Percentiles rank a stretch among this genome's conserved stretches.
Conservation (phyloP, 805 yeast genomes). For the Wickerhamomyces hampshirensis region DNA sequence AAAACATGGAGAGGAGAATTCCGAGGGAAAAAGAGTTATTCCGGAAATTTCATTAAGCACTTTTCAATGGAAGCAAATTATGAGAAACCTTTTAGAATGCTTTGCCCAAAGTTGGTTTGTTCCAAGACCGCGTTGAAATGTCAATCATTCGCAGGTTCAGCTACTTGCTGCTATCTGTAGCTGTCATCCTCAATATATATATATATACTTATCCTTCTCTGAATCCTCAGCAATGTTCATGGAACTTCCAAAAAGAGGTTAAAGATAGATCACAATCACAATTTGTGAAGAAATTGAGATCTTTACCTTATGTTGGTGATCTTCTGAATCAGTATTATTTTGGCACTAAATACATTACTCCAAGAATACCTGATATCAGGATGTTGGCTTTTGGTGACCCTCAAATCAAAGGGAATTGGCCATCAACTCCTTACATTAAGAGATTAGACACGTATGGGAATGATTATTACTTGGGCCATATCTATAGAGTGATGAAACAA, state of each 20-base stretch:
- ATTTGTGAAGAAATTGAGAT: constrained; percentile 9
- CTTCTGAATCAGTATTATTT: constrained; percentile 26
- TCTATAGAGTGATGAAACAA: constrained; percentile 58
- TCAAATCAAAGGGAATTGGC: constrained; percentile 89
- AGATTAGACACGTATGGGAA: constrained; percentile 84
- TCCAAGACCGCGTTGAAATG: no score
- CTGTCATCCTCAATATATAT: constrained; percentile 53
- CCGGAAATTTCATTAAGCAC: no score
- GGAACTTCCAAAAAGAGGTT: constrained; percentile 37
- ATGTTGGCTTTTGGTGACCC: constrained; percentile 93
- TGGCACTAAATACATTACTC: constrained; percentile 10
- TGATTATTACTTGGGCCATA: constrained; percentile 84
- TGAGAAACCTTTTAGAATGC: no score
- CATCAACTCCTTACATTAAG: constrained; percentile 62
- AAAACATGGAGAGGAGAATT: no score
- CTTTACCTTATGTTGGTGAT: constrained; percentile 20
- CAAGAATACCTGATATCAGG: constrained; percentile 40
- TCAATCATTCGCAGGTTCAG: constrained; percentile 22
- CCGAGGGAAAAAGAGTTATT: no score
- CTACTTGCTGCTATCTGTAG: constrained; percentile 23
- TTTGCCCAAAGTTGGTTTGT: no score
- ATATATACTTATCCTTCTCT: constrained; percentile 75
- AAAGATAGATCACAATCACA: constrained; percentile 7
- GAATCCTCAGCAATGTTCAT: constrained; percentile 49
- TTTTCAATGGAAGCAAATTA: no score